These are phyloP conservation scores for Iberis pinnata DNA, from an alignment of 345 rosid species.

Conservation along the genomic window DNA sequence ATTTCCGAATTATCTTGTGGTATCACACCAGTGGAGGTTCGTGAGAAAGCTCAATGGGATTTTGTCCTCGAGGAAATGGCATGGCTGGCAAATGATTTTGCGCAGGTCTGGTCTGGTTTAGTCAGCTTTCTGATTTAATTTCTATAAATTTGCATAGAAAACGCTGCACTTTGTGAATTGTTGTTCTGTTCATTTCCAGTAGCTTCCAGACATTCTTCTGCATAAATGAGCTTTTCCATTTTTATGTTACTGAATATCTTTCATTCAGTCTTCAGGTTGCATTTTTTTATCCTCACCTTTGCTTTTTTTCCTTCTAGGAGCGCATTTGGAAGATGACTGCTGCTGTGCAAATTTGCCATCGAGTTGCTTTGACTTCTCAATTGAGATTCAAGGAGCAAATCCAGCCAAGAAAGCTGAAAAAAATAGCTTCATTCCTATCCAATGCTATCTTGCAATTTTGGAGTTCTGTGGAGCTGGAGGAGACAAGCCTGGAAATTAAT, in stretches of 20 bases:
- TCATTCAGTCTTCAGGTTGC: background rate
- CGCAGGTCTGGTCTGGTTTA: slow-evolving; percentile 59
- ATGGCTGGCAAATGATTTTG: slow-evolving; percentile 98
- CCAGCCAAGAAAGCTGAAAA: slow-evolving; percentile 46
- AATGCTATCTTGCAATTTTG: slow-evolving; percentile 84
- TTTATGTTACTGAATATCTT: slow-evolving; percentile 6
- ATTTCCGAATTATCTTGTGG: slow-evolving; percentile 68
- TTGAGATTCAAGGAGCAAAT: slow-evolving; percentile 46
- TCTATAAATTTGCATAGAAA: background rate
- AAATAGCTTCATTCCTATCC: slow-evolving; percentile 54
- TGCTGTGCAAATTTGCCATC: slow-evolving; percentile 74
- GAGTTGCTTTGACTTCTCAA: slow-evolving; percentile 48
- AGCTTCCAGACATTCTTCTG: background rate
- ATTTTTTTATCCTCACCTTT: slow-evolving; percentile 13
- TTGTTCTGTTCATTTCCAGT: background rate
- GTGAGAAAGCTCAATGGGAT: slow-evolving; percentile 71
- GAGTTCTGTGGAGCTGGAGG: slow-evolving; percentile 51
- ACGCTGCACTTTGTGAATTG: slow-evolving; percentile 13
- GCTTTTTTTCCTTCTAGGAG: slow-evolving; percentile 42
- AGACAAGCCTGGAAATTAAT: slow-evolving; percentile 22
- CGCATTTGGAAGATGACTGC: slow-evolving; percentile 97
- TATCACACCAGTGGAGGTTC: slow-evolving; percentile 38
- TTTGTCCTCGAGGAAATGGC: slow-evolving; percentile 97
- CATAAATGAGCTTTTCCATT: background rate
- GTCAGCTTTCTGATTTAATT: slow-evolving; percentile 20